Evolutionary conservation across 352 stramenopile genomes (phyloP).

Genomic region (Elongisporangium anandrum): DNA sequence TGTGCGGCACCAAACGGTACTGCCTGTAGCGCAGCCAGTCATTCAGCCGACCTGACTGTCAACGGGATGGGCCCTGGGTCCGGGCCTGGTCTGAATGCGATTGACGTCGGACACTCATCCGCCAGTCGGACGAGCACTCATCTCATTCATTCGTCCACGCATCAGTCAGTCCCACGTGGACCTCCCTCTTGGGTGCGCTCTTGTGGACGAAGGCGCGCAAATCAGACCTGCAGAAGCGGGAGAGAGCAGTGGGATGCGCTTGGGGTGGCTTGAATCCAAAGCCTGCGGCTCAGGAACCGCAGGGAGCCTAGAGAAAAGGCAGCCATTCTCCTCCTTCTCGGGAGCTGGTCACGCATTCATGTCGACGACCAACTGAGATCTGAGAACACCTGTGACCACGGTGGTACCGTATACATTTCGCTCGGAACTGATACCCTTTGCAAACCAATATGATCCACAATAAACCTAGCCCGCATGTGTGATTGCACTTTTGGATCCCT

Average conservation of each 20-base stretch:
- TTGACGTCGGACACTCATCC: background rate
- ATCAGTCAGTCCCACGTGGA: background rate
- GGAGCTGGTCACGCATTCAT: background rate
- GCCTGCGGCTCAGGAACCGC: background rate
- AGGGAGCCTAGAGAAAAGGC: background rate
- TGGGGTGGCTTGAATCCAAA: background rate
- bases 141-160: background rate
- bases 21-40: conserved; percentile 27
- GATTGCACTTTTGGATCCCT: background rate
- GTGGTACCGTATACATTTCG: background rate
- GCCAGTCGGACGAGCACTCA: background rate
- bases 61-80: background rate
- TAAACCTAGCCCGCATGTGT: background rate
- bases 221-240: background rate
- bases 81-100: background rate
- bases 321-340: background rate
- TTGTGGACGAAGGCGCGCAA: background rate
- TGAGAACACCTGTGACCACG: background rate
- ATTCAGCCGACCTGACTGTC: background rate
- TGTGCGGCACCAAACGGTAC: conserved; percentile 67
- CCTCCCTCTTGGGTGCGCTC: too few species aligned
- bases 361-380: background rate
- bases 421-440: background rate
- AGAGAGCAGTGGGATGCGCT: background rate
- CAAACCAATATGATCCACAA: background rate